Evolutionary conservation across 2,329 filamentous ascomycete genomes (phyloP), one percentile per base, ranked within the genome.

Genomic region (Diplodia corticola): DNA sequence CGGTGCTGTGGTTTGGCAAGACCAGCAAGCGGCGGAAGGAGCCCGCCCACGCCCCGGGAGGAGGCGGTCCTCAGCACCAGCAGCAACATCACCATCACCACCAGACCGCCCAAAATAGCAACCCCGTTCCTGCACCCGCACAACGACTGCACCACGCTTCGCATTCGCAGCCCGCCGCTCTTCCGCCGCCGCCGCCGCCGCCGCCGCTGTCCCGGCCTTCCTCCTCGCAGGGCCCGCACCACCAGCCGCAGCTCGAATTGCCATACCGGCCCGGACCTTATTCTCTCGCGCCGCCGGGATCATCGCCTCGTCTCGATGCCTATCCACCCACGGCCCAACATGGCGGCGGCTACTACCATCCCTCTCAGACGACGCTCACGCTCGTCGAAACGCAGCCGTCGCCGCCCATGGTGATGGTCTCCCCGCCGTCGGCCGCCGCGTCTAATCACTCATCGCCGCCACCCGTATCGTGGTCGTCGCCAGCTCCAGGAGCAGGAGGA

Each of bases 1-100:
- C 55, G 5, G 33, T 66, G 30, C 30, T 61, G 44, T 53, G 44
- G 44, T 53, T 66, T 30, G 50, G 48, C 54, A 60, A 40, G 22
- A 65, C 49, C 26, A 54, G 24, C 51, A 66, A 61, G 48, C 64
- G 55, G 53, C 64, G 44, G 17, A 61, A 66, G 46, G 33, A 61
- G 54, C 64, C 64, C 12, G 64, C 54, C 2, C 33, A 66, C 35
- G 64, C 55, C 30, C 64, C 64, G 10, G 40, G 17, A 44, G 40
- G 4, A 44, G 13, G 35, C 24, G 54, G 64, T 20, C 22, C 22
- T 22, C 64, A 54, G 3, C 48, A 28, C 5, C 60, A 63, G 17
- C 60, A 63, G 3, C 48, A 28, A 5, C 60, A 63, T 10, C 60
- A 63, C 22, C 60, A 63, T 5, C 48, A 53, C 22, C 22, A 53